phyloP scores from a whole-genome alignment of 345 rosid genomes.

The Cardamine chenopodiifolia region DNA sequence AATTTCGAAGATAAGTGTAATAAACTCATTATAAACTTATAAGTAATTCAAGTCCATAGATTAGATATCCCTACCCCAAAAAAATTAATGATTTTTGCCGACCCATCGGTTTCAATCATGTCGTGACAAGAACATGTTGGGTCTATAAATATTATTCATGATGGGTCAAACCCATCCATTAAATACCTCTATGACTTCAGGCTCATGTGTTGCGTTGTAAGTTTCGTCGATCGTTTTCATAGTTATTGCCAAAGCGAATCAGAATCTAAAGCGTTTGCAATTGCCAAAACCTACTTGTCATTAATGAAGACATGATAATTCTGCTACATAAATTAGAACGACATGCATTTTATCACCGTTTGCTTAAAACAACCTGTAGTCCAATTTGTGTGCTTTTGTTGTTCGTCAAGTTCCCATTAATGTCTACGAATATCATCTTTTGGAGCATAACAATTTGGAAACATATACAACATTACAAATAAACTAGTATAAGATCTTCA shows the following conservation, averaged over 20 bases:
- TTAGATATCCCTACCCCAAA: not conserved
- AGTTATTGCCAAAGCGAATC: constrained; percentile 35
- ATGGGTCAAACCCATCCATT: constrained; percentile 40
- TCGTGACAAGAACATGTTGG: constrained; percentile 38
- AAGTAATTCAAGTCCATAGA: constrained; percentile 22
- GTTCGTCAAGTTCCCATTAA: constrained; percentile 6
- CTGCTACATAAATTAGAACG: not conserved
- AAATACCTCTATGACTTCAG: constrained; percentile 31
- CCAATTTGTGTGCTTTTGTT: not conserved
- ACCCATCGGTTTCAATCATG: constrained; percentile 34
- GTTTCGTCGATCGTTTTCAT: constrained; percentile 27
- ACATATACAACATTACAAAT: not conserved
- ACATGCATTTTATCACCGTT: constrained; percentile 11
- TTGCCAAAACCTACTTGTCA: constrained; percentile 33
- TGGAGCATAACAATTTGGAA: not conserved
- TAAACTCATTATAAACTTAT: constrained; percentile 3
- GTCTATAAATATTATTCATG: constrained; percentile 34
- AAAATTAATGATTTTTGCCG: constrained; percentile 27
- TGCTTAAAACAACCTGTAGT: constrained; percentile 3
- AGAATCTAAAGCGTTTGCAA: constrained; percentile 27
- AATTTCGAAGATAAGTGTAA: constrained; percentile 3
- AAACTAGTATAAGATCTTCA: not conserved
- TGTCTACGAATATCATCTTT: not conserved
- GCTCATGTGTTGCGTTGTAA: constrained; percentile 31
- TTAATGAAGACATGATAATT: constrained; percentile 7